Base-by-base conservation (phyloP, 352 stramenopile species). In the Phytopythium mirpurense region DNA sequence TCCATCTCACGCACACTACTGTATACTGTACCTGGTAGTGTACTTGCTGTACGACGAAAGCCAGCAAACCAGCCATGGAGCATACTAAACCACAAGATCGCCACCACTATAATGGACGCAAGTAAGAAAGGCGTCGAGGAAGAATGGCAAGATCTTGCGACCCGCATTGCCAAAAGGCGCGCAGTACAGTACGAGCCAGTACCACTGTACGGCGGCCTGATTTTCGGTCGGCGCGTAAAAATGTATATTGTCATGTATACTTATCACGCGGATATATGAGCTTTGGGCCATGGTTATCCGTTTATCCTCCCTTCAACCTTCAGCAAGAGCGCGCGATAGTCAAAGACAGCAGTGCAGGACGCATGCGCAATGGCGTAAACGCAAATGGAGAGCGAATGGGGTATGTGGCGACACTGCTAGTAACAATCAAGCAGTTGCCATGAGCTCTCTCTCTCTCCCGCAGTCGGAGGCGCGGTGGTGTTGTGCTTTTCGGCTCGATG, bases 141-240 rank as follows among this genome's bases (percentile, higher is more conserved):
- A 43, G n/a, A 32, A 47, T 47, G 41, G 41, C 32, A 47, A 23
- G 41, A 47, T 47, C 41, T 47, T 47, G 23, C 15, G n/a, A n/a
- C n/a, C n/a, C n/a, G n/a, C n/a, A n/a, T n/a, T n/a, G n/a, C n/a
- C n/a, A n/a, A n/a, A n/a, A n/a, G n/a, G n/a, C n/a, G n/a, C n/a
- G n/a, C n/a, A n/a, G 35, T 41, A 41, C 11, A 19, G 40, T 45
- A 9, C 40, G 21, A 41, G 35, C 10, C 15, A 15, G 14, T n/a
- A 11, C 34, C 34, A 38, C 34, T 44, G 7, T 42, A 24, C 36
- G 36, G 5, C 36, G 36, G 36, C 18, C 19, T 44, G 38, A 27
- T 44, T 44, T 44, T 10, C n/a, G 9, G 3, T 11, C 16, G 5
- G 14, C 34, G 34, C 34, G 34, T 15, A 38, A 18, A 15, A 38